Evolutionary conservation across 371 early-diverging fungal genomes (phyloP), one percentile per base, ranked within the genome.

Genomic region (Mucor plumbeus): DNA sequence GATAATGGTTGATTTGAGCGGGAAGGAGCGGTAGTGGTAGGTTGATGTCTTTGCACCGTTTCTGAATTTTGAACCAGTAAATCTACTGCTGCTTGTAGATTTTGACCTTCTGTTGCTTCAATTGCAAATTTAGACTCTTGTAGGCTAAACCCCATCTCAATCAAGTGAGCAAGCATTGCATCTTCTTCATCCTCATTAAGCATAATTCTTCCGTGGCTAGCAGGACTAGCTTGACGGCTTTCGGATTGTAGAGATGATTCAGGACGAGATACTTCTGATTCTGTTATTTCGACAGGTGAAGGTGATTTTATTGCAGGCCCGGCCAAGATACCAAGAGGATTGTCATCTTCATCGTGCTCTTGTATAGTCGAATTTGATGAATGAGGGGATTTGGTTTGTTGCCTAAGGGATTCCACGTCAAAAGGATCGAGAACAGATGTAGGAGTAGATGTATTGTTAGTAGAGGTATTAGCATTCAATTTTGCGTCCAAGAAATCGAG

Each of bases 141-240:
- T 1, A 77, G 71, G n/a, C 84, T 79, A 71, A 94, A 96, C 0
- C 95, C 95, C 90, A 92, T 91, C 35, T 88, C 88, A 11, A 89
- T 82, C 48, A 94, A 78, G 72, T 90, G 88, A 6, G 93, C 91
- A 35, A 91, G 73, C 39, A 72, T 17, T 31, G 62, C 68, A 36
- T 78, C 73, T 38, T 59, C 43, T 48, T 38, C 56, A 15, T 54
- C 35, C 54, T 50, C 50, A 21, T 50, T 19, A 19, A 50, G 11
- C 50, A 50, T 26, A 19, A 50, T 21, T 21, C 50, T 36, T 59
- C 26, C 36, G 35, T 33, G 35, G 14, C 31, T 54, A 11, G 48
- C 47, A 40, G 65, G 40, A 26, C 26, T 26, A 26, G 26, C 26
- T 26, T 26, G 1, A 26, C 26, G 26, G n/a, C 44, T n/a, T 0